Conservation (phyloP, 176 grass and related monocot genomes). For the Bothriochloa decipiens region DNA sequence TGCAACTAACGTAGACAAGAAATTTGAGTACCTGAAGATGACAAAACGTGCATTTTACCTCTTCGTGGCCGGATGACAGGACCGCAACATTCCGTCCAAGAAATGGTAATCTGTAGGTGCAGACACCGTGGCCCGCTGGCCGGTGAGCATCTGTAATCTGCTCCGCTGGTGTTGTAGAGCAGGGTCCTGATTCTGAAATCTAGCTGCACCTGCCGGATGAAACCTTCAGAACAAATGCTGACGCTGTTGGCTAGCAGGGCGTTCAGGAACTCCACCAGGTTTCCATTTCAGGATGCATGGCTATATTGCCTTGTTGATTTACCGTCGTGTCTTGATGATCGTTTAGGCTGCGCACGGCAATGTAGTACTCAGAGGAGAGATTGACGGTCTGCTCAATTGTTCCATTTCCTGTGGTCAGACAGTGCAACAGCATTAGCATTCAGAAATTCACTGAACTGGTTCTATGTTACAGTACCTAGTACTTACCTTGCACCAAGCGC, state of each 20-base stretch:
- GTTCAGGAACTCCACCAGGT: not conserved
- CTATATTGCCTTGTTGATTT: not conserved
- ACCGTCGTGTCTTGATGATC: conserved; percentile 44
- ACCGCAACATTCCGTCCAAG: no score
- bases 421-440: not conserved
- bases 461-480: no score
- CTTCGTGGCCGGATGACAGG: no score
- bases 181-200: conserved; percentile 52
- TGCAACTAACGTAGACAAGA: no score
- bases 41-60: no score
- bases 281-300: not conserved
- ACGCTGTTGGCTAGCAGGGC: not conserved
- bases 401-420: conserved; percentile 53
- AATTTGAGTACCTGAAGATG: no score
- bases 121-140: no score
- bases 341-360: conserved; percentile 66
- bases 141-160: no score
- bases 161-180: conserved; percentile 39
- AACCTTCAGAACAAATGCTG: conserved; percentile 4
- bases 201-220: conserved; percentile 53
- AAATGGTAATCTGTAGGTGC: no score
- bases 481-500: conserved; percentile 50
- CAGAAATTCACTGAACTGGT: no score
- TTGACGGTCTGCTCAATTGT: conserved; percentile 46
- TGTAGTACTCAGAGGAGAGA: conserved; percentile 15